These are phyloP conservation scores for Casuarina cunninghamiana DNA, from an alignment of 306 rosid species.

Conservation along the genomic window DNA sequence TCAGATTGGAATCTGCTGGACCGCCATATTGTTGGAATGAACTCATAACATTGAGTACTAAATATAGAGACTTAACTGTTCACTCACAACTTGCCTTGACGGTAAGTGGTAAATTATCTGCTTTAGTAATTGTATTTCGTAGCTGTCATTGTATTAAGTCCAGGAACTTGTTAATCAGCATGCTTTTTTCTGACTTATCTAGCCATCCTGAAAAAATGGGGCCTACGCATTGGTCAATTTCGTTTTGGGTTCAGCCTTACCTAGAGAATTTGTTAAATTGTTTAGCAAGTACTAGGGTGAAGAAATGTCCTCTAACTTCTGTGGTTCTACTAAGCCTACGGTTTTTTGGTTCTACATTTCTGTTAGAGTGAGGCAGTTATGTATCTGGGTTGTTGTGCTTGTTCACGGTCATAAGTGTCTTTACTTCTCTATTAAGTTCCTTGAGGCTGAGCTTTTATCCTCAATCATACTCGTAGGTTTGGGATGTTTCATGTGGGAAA, in stretches of 20 bases:
- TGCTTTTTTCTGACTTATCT: not conserved
- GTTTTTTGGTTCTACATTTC: not conserved
- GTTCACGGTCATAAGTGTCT: not conserved
- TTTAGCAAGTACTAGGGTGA: not conserved
- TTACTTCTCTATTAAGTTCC: not conserved
- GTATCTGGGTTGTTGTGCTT: not conserved
- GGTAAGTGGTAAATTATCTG: conserved; percentile 43
- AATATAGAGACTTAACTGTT: conserved; percentile 87
- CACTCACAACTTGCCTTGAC: conserved; percentile 89
- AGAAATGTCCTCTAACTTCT: not conserved
- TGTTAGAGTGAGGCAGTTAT: not conserved
- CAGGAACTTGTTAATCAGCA: not conserved
- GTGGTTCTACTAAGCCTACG: not conserved
- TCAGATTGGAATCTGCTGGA: conserved; percentile 83
- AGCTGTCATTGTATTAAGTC: not conserved
- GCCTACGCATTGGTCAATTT: conserved; percentile 5
- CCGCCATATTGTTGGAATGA: conserved; percentile 84
- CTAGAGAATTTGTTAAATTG: not conserved
- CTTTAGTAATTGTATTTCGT: not conserved
- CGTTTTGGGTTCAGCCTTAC: not conserved
- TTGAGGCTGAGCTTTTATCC: conserved; percentile 1
- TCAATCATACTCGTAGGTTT: conserved; percentile 58
- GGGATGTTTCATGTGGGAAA: conserved; percentile 90
- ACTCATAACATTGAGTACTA: conserved; percentile 77
- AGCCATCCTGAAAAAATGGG: not conserved